Evolutionary conservation across 768 basidiomycete genomes (phyloP).

Genomic region (Neoboletus subvelutipes): DNA sequence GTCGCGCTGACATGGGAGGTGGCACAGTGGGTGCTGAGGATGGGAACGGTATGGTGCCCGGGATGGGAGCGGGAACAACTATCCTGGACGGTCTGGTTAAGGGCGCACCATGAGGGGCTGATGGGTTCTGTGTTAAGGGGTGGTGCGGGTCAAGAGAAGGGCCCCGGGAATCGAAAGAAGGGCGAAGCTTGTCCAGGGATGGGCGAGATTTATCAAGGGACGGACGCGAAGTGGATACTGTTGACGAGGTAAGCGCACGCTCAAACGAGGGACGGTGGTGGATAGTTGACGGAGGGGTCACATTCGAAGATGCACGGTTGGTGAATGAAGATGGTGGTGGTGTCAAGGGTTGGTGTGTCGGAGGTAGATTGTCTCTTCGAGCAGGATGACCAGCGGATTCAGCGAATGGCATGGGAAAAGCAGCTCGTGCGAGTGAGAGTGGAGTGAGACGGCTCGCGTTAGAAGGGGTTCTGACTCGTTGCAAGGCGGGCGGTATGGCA

Average conservation of each 20-base stretch:
- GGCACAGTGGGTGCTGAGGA: conserved; percentile 4
- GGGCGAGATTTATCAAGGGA: conserved; percentile 17
- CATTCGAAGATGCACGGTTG: conserved; percentile 10
- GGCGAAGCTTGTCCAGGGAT: conserved; percentile 19
- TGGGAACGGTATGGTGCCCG: conserved; percentile 17
- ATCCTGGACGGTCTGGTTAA: conserved; percentile 10
- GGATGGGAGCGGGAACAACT: conserved; percentile 10
- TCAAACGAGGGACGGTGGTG: conserved; percentile 18
- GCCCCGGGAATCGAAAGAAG: conserved; percentile 12
- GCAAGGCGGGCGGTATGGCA: conserved; percentile 12
- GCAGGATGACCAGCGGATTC: conserved; percentile 10
- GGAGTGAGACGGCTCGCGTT: conserved; percentile 9
- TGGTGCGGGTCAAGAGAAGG: conserved; percentile 17
- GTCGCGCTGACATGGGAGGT: conserved; percentile 15
- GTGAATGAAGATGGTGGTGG: conserved; percentile 10
- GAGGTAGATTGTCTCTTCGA: conserved; percentile 12
- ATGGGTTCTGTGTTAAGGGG: not conserved
- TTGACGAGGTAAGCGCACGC: conserved; percentile 16
- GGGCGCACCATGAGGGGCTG: not conserved
- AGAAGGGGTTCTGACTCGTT: conserved; percentile 22
- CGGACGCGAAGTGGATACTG: conserved; percentile 10
- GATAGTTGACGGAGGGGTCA: conserved; percentile 7
- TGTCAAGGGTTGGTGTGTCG: conserved; percentile 1
- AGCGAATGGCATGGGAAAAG: conserved; percentile 12
- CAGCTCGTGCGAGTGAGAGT: conserved; percentile 9